Conservation (phyloP, 2,329 filamentous ascomycete genomes). For the Penicillium sp. region DNA sequence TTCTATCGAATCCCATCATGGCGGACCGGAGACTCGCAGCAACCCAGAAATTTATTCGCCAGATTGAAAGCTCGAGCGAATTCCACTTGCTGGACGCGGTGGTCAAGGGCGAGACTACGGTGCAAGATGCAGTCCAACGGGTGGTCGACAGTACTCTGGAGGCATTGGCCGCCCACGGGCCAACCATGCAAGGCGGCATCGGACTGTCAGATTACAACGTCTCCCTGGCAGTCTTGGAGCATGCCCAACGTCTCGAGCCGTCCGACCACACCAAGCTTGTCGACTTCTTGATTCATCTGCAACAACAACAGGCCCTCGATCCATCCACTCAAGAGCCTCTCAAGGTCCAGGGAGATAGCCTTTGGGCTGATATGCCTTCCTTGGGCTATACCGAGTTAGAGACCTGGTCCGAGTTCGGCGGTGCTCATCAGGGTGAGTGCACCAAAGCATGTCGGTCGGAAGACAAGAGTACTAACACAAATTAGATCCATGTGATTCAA, state of each 20-base stretch:
- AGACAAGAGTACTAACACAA: neutral
- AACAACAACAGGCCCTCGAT: slow-evolving; percentile 9
- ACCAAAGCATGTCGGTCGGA: neutral
- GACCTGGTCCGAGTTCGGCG: slow-evolving; percentile 12
- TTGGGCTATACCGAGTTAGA: slow-evolving; percentile 14
- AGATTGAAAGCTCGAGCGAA: slow-evolving; percentile 9
- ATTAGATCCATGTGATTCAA: slow-evolving; percentile 6
- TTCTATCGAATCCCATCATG: neutral
- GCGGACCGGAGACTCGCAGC: neutral
- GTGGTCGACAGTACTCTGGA: slow-evolving; percentile 8
- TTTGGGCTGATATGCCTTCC: slow-evolving; percentile 14
- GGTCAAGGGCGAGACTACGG: slow-evolving; percentile 7
- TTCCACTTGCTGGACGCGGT: slow-evolving; percentile 9
- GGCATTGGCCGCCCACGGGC: slow-evolving; percentile 5
- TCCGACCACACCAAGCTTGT: slow-evolving; percentile 11
- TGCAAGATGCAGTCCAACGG: slow-evolving; percentile 7
- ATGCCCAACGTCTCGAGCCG: slow-evolving; percentile 13
- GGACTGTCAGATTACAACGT: slow-evolving; percentile 12
- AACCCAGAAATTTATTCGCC: slow-evolving; percentile 4
- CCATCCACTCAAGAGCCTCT: slow-evolving; percentile 8
- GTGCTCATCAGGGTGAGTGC: slow-evolving; percentile 12
- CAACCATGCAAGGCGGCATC: neutral
- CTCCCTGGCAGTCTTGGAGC: slow-evolving; percentile 11
- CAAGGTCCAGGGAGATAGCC: slow-evolving; percentile 5
- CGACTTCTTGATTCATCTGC: slow-evolving; percentile 11